Evolutionary conservation across 2,329 filamentous ascomycete species (phyloP), one percentile per base, ranked within the genome.

Genomic region (Cladosporium sp.): DNA sequence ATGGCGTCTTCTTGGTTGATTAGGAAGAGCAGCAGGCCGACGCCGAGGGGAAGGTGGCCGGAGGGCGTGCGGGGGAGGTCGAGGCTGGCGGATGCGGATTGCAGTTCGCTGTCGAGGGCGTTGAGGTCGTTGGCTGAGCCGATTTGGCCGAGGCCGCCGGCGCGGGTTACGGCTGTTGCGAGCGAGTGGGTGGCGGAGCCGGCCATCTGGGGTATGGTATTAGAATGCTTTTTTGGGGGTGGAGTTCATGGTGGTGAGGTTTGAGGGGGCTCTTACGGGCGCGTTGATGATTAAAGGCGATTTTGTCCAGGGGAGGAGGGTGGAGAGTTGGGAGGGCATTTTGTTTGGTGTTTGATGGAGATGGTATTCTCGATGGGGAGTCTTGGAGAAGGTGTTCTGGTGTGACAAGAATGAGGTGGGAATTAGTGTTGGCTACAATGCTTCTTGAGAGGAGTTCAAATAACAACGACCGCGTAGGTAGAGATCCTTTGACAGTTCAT

Each of bases 21-120:
- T 12, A 63, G 54, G 69, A 69, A 80, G 38, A 80, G 77, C 50
- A 86, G 73, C 65, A 86, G 82, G 49, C 83, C 84, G 3, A 85
- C 70, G 52, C 77, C 80, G 38, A 86, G 67, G 33, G 77, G 77
- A 1, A 80, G 63, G 38, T 60, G 53, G 11, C 68, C 57, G 9
- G 49, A 41, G 15, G 55, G 47, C 3, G 54, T 56, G 36, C 57
- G 57, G 9, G 56, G 53, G 16, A 74, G 62, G 5, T 68, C 55
- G 0, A 55, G 30, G 29, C 25, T 12, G 6, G 41, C 42, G 4
- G 29, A 15, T 5, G 35, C 40, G 7, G 29, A 22, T 13, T 11
- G n/a, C 18, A 50, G 35, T 20, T 50, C 7, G 22, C 12, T 27
- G 8, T 53, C 49, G 20, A 73, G 62, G 27, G 57, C 60, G 2